Evolutionary conservation across 2,329 filamentous ascomycete genomes (phyloP).

Genomic region (Xylariaceae sp.): DNA sequence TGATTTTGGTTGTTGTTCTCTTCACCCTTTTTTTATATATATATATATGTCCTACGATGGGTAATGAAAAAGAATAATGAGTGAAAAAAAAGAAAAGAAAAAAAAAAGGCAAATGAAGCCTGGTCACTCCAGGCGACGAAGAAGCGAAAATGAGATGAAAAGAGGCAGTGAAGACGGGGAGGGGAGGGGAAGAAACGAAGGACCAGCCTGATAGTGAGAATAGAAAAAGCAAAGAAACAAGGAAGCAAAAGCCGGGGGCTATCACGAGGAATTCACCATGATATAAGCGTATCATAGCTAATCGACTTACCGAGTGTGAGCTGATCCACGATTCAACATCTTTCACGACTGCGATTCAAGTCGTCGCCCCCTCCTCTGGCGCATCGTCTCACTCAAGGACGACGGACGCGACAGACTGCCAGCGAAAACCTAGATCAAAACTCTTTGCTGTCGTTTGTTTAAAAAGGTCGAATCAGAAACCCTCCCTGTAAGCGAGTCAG

Average conservation of each 20-base stretch:
- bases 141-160: conserved; percentile 8
- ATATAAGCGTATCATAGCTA: conserved; percentile 7
- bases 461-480: too few relatives aligned
- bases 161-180: not conserved
- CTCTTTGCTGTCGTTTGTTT: not conserved
- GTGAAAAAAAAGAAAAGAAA: rapidly evolving
- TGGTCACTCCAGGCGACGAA: conserved; percentile 28
- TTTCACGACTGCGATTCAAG: not conserved
- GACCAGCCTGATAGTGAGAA: conserved; percentile 12
- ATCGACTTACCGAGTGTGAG: not conserved
- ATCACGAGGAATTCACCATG: conserved; percentile 5
- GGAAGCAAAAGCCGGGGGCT: not conserved
- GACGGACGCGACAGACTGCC: not conserved
- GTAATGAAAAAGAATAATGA: too few relatives aligned
- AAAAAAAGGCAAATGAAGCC: conserved; percentile 3
- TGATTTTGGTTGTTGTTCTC: conserved; percentile 14
- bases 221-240: conserved; percentile 8
- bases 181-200: not conserved
- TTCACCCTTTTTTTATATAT: not conserved
- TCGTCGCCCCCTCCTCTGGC: conserved; percentile 4
- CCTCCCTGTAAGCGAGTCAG: too few relatives aligned
- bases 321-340: not conserved
- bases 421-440: conserved; percentile 5
- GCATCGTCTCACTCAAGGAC: conserved; percentile 8
- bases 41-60: too few relatives aligned